Conservation (phyloP, 148 eudicot genomes). For the Camellia lanceoleosa region DNA sequence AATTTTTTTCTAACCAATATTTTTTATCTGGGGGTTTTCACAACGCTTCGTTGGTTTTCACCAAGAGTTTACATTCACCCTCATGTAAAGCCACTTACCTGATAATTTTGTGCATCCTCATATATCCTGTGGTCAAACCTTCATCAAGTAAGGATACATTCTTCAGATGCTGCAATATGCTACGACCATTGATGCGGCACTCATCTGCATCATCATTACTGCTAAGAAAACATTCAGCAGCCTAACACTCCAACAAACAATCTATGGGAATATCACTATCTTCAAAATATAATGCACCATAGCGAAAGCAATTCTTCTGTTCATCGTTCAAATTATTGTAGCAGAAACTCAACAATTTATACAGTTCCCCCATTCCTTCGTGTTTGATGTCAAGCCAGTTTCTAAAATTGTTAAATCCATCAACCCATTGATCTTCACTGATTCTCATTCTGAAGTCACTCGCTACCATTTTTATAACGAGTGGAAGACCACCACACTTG, state of each 20-base stretch:
- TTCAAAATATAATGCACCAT: slow-evolving; percentile 18
- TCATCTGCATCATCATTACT: neutral
- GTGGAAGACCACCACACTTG: slow-evolving; percentile 12
- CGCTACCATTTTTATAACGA: slow-evolving; percentile 11
- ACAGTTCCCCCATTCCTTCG: slow-evolving; percentile 5
- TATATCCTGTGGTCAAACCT: neutral
- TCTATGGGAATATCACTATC: slow-evolving; percentile 12
- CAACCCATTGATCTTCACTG: slow-evolving; percentile 7
- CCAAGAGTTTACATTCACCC: neutral
- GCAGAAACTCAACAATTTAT: slow-evolving; percentile 15
- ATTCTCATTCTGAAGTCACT: slow-evolving; percentile 9
- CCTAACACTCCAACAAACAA: slow-evolving; percentile 18
- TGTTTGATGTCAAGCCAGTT: slow-evolving; percentile 8
- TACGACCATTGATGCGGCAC: neutral
- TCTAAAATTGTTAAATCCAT: slow-evolving; percentile 12
- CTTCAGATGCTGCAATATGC: slow-evolving; percentile 12
- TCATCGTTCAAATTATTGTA: slow-evolving; percentile 5
- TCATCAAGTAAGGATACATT: slow-evolving; percentile 18
- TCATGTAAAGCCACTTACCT: slow-evolving; percentile 9
- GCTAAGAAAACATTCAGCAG: slow-evolving; percentile 10
- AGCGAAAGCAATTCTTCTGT: slow-evolving; percentile 15
- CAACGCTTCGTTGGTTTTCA: slow-evolving; percentile 7
- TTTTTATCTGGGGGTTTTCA: neutral
- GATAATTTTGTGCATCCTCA: slow-evolving; percentile 24
- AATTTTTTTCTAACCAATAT: slow-evolving; percentile 11